Base-by-base conservation (phyloP, 2,329 filamentous ascomycete species). In the Aspergillus flavus region DNA sequence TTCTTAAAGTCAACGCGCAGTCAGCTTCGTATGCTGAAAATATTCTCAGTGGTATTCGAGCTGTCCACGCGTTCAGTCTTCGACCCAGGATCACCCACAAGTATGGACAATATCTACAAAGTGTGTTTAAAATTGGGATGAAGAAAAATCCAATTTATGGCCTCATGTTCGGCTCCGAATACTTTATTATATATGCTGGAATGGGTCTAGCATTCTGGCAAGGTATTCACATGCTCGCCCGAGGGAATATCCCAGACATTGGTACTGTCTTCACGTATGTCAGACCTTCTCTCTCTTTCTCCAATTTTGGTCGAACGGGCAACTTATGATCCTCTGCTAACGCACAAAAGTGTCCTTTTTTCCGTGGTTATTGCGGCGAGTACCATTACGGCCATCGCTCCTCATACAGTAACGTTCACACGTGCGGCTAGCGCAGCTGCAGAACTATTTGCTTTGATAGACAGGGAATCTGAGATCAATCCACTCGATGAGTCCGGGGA, bases 151-250 rank as follows among this genome's bases (percentile, higher is more conserved):
- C 63, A 3, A 36, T 71, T 1, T 72, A 64, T 48, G 69, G 69
- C 3, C 30, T 63, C 21, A 14, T 72, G 12, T 72, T 73, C 23
- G 59, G 62, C 1, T 50, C 39, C 3, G 61, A 69, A 41, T 66
- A 66, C 46, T 61, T 48, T 21, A 61, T 71, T 14, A 57, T 66
- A 21, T 66, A 56, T 59, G 57, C 61, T 6, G 68, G 69, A 3
- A 65, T 62, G 46, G 87, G 86, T 3, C 79, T 89, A 14, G 84
- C 83, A 36, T 81, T 87, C 64, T 79, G 73, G 75, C 71, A 75
- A 59, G 76, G 72, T 6, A 68, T 76, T 54, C 36, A 62, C 16
- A 73, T 77, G 73, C 63, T 72, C 34, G 64, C 64, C 16, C 67
- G 66, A 26, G 72, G 72, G 6, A 73, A 77, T 46, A 62, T 76